Conservation (phyloP, 345 rosid genomes). For the Gossypium bickii region DNA sequence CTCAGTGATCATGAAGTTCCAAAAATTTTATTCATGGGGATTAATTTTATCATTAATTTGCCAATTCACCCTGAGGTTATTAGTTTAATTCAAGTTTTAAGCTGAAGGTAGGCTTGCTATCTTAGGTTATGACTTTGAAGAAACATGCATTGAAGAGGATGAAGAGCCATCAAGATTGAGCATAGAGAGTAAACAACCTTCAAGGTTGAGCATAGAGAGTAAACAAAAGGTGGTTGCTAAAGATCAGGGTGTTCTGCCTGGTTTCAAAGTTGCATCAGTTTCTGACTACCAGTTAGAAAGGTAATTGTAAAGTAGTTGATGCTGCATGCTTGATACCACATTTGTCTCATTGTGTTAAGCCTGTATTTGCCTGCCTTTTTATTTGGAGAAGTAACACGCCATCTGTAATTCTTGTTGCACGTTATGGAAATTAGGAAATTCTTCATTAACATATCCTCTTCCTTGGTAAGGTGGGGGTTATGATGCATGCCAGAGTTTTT, state of each 20-base stretch:
- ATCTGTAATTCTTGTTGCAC: not conserved
- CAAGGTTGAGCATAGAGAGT: constrained; percentile 43
- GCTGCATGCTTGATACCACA: not conserved
- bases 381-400: not conserved
- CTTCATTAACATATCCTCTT: not conserved
- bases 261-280: constrained; percentile 63
- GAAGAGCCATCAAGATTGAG: constrained; percentile 58
- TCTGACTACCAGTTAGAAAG: constrained; percentile 68
- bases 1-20: constrained; percentile 9
- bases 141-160: constrained; percentile 59
- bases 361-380: not conserved
- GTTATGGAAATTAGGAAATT: not conserved
- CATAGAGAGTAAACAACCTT: constrained; percentile 46
- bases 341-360: constrained; percentile 11
- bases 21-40: not conserved
- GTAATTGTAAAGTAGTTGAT: constrained; percentile 33
- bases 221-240: constrained; percentile 51
- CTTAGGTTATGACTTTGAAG: constrained; percentile 69
- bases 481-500: not conserved
- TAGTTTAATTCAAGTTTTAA: constrained; percentile 9
- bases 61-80: not conserved
- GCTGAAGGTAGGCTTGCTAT: constrained; percentile 18
- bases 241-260: constrained; percentile 62
- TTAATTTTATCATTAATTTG: not conserved
- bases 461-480: not conserved